phyloP scores from a whole-genome alignment of 805 yeast genomes.

The Wickerhamiella galacta region DNA sequence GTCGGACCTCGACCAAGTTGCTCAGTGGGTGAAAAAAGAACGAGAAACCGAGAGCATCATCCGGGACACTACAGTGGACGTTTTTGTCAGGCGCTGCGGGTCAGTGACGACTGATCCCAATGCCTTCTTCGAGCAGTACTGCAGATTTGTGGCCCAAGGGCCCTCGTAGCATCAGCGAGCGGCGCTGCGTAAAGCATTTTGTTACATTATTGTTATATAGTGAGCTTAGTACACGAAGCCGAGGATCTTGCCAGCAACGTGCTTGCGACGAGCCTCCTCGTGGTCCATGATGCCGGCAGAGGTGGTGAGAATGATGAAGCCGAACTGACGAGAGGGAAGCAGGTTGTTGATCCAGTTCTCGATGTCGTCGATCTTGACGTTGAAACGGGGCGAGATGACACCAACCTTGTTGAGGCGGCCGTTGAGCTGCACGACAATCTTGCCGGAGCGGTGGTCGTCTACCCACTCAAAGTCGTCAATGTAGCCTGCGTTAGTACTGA shows the following conservation, averaged over 20 bases:
- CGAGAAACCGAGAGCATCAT: conserved; percentile 2
- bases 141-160: too few relatives aligned
- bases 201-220: neutral
- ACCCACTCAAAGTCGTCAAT: conserved; percentile 97
- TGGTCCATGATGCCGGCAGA: conserved; percentile 99
- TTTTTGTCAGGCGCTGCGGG: conserved; percentile 2
- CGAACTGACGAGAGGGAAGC: conserved; percentile 98
- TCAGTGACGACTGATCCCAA: neutral
- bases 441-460: conserved; percentile 98
- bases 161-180: neutral
- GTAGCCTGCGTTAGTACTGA: conserved; percentile 34
- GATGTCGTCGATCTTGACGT: conserved; percentile 85
- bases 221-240: conserved; percentile 86
- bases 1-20: neutral
- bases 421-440: conserved; percentile 89
- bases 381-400: conserved; percentile 97
- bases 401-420: conserved; percentile 99
- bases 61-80: conserved; percentile 3
- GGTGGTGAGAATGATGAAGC: conserved; percentile 93
- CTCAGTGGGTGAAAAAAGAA: conserved; percentile 2
- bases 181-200: neutral
- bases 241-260: conserved; percentile 96
- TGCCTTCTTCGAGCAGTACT: neutral
- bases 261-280: conserved; percentile 99
- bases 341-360: conserved; percentile 98